Percentiles rank a stretch among this genome's conserved stretches.
These are phyloP conservation scores for Nicotiana noctiflora DNA, from an alignment of 257 asterid species.

Conservation along the genomic window DNA sequence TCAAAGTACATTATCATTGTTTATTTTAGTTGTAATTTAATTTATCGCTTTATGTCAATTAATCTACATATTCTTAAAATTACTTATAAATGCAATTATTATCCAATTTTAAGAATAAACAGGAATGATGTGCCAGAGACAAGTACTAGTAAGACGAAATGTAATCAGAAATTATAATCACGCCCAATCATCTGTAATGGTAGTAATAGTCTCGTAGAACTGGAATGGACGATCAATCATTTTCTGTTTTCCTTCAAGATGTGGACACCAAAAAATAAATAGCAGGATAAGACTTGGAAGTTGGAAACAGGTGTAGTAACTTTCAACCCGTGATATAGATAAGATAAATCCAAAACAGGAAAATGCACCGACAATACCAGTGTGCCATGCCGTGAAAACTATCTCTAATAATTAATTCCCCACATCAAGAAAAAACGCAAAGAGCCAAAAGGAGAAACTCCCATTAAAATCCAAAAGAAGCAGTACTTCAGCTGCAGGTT, in stretches of 20 bases:
- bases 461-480: not conserved
- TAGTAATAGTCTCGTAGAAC: not conserved
- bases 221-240: not conserved
- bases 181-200: too few relatives aligned
- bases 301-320: not conserved
- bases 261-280: not conserved
- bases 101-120: too few relatives aligned
- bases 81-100: too few relatives aligned
- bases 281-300: not conserved
- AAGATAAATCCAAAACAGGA: not conserved
- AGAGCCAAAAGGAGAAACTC: not conserved
- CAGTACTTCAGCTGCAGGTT: conserved; percentile 33
- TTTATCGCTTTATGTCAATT: too few relatives aligned
- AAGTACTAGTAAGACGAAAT: too few relatives aligned
- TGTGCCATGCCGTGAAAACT: not conserved
- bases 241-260: not conserved
- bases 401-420: not conserved
- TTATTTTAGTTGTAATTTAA: too few relatives aligned
- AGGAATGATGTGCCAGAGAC: too few relatives aligned
- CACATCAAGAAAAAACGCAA: not conserved
- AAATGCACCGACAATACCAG: not conserved
- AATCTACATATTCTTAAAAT: too few relatives aligned
- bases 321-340: conserved; percentile 2
- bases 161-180: too few relatives aligned
- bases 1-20: too few relatives aligned